Base-by-base conservation (phyloP, 306 rosid genomes). In the Quercus aquifolioides region DNA sequence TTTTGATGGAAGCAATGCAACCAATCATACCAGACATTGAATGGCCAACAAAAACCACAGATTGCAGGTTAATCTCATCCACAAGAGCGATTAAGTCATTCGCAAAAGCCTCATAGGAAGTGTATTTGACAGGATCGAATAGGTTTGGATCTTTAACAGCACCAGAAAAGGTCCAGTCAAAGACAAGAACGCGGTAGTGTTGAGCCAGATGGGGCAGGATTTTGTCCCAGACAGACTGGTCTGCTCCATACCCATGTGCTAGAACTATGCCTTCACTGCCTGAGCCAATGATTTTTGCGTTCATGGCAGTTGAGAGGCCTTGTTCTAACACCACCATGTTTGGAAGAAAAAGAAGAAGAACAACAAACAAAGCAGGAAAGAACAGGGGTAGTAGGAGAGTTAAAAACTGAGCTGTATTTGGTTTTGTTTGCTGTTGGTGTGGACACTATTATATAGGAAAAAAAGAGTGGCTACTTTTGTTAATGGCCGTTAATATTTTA, bases 1-100 rank as follows among this genome's bases (percentile, higher is more conserved):
- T 90, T 63, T 86, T 83, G n/a, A 89, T 71, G 75, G 96, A 91
- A 64, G 99, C 99, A 78, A 95, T 83, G 84, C 98, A 95, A 26
- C 98, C 97, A 79, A 95, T 86, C 90, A 95, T 91, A 55, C 84
- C 98, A 69, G 99, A 93, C 99, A 95, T 93, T 84, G 99, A 95
- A 78, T 95, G 99, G 1, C 99, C 99, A 69, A 90, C 79, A 71
- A 90, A 91, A 70, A 81, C 83, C 23, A 76, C 73, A 18, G 80
- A 87, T 75, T 80, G 73, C 51, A 95, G 83, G 80, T 74, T 80
- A 79, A 91, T 73, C 74, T 93, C 89, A 31, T 76, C 88, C 41
- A 95, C 35, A 9, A 95, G 82, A 60, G 63, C 46, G 71, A 95
- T 81, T 52, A 95, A 81, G 59, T 90, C 97, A 59, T 83, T 78